A percentile compares a stretch with the other conserved stretches of the same genome.
phyloP scores from a whole-genome alignment of 2,329 filamentous ascomycete genomes.

The Diplodia seriata region DNA sequence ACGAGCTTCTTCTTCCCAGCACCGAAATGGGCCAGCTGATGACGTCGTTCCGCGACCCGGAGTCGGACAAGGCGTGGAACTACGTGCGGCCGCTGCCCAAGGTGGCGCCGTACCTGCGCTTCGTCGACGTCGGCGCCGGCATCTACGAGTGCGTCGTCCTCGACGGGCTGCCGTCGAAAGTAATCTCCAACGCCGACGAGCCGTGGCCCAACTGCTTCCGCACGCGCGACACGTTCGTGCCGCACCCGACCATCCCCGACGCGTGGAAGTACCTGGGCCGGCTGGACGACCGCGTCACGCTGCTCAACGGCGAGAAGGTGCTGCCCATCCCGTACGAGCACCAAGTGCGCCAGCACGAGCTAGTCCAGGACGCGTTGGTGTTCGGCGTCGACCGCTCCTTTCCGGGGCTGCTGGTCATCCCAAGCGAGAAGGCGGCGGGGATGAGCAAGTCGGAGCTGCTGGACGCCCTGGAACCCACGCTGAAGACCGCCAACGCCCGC shows the following conservation, averaged over 20 bases:
- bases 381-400: constrained; percentile 62
- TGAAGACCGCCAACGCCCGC: constrained; percentile 60
- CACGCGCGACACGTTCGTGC: constrained; percentile 58
- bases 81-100: constrained; percentile 58
- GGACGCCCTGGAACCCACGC: constrained; percentile 56
- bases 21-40: constrained; percentile 69
- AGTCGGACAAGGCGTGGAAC: constrained; percentile 64
- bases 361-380: constrained; percentile 64
- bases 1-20: not conserved
- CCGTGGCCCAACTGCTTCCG: constrained; percentile 53
- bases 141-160: constrained; percentile 37
- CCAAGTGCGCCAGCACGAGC: constrained; percentile 58
- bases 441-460: constrained; percentile 57
- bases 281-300: constrained; percentile 56
- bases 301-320: constrained; percentile 60
- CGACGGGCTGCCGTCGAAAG: constrained; percentile 41
- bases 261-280: constrained; percentile 58
- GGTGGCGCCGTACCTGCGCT: constrained; percentile 46
- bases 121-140: constrained; percentile 8
- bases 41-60: constrained; percentile 61
- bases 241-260: constrained; percentile 52
- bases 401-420: constrained; percentile 62
- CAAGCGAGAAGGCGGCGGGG: constrained; percentile 52
- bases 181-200: constrained; percentile 53
- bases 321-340: constrained; percentile 60